A percentile compares a stretch with the other conserved stretches of the same genome.
These are phyloP conservation scores for Penicillium cosmopolitanum DNA, from an alignment of 495 filamentous ascomycete genomes.

Conservation along the genomic window DNA sequence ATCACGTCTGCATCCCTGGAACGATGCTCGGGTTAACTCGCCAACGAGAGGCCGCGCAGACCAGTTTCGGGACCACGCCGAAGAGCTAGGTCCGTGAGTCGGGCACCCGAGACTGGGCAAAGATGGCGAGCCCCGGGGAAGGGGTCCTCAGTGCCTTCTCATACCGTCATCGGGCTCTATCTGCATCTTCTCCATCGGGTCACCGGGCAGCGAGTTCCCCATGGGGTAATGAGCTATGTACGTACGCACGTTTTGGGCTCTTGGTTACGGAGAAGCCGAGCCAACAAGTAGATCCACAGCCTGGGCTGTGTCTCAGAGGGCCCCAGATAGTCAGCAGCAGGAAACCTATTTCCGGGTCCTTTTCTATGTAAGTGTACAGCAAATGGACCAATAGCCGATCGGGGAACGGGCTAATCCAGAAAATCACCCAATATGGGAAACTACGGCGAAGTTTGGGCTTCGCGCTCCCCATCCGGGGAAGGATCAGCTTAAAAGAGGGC, in stretches of 20 bases:
- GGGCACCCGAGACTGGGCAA: conserved; percentile 1
- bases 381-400: not conserved
- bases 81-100: not conserved
- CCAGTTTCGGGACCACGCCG: not conserved
- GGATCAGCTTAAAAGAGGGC: not conserved
- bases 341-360: conserved; percentile 3
- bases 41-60: not conserved
- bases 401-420: not conserved
- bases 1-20: not conserved
- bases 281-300: not conserved
- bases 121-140: not conserved
- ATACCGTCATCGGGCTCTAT: conserved; percentile 1
- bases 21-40: not conserved
- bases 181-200: not conserved
- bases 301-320: not conserved
- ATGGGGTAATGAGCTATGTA: not conserved
- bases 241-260: not conserved
- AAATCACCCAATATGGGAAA: conserved; percentile 2
- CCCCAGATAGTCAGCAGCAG: not conserved
- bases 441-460: conserved; percentile 1
- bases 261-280: not conserved
- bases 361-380: not conserved
- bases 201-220: not conserved
- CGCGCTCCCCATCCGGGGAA: not conserved
- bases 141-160: too few species aligned